phyloP scores from a whole-genome alignment of 257 asterid species.

The Leptodermis oblonga region DNA sequence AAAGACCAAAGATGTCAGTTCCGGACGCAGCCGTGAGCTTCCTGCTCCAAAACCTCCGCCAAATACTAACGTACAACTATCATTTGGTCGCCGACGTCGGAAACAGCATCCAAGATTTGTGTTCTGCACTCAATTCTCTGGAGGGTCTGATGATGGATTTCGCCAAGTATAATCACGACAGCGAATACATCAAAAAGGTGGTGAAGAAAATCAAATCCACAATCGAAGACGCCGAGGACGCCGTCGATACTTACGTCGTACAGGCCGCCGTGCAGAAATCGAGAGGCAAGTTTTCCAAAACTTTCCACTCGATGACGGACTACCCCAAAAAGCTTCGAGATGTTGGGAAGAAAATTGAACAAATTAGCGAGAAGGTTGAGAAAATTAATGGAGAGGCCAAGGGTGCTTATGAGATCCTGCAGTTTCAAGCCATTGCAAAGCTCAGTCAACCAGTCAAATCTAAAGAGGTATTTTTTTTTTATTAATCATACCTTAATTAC shows the following conservation, averaged over 20 bases:
- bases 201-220: background rate
- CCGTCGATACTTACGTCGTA: conserved; percentile 4
- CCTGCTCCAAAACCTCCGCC: conserved; percentile 5
- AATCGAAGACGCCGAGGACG: conserved; percentile 11
- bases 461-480: background rate
- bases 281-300: background rate
- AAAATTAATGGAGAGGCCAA: background rate
- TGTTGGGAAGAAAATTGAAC: background rate
- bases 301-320: background rate
- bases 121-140: background rate
- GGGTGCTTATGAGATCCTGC: background rate
- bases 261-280: background rate
- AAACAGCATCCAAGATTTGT: background rate
- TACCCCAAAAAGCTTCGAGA: background rate
- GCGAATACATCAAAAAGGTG: background rate
- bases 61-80: background rate
- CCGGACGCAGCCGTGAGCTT: conserved; percentile 16
- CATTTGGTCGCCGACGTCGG: background rate
- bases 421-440: background rate
- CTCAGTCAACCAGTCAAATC: background rate
- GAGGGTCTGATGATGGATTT: conserved; percentile 5
- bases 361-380: background rate
- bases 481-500: too few relatives aligned
- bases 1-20: conserved; percentile 9
- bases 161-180: background rate